These are phyloP conservation scores for Dovyalis caffra DNA, from an alignment of 345 rosid species.

Conservation along the genomic window DNA sequence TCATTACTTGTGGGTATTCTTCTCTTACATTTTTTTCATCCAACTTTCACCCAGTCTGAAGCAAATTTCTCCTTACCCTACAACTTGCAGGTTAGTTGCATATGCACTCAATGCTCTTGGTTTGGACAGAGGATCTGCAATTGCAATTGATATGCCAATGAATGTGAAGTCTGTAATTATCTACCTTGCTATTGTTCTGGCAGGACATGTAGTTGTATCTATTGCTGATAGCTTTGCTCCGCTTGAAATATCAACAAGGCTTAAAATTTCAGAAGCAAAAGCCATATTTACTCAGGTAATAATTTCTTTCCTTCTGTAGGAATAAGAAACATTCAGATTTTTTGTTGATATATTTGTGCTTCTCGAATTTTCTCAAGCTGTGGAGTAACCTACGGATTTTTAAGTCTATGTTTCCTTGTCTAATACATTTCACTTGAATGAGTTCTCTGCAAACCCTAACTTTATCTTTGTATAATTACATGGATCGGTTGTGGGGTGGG, in stretches of 20 bases:
- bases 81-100: slow-evolving; percentile 69
- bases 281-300: slow-evolving; percentile 93
- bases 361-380: not conserved
- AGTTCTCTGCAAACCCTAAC: not conserved
- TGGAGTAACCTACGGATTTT: not conserved
- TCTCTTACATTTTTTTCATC: too few relatives aligned
- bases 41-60: not conserved
- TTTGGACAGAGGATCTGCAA: slow-evolving; percentile 73
- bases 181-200: slow-evolving; percentile 85
- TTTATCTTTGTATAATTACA: not conserved
- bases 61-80: slow-evolving; percentile 6
- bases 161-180: slow-evolving; percentile 77
- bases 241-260: slow-evolving; percentile 79
- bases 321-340: not conserved
- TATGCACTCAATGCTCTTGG: slow-evolving; percentile 62
- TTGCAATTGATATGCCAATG: slow-evolving; percentile 97
- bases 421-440: not conserved
- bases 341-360: not conserved
- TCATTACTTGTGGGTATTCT: not conserved
- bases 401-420: not conserved
- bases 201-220: slow-evolving; percentile 87
- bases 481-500: not conserved
- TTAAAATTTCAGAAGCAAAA: slow-evolving; percentile 75
- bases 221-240: slow-evolving; percentile 97
- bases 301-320: not conserved